Evolutionary conservation across 2,329 filamentous ascomycete genomes (phyloP), one percentile per base, ranked within the genome.

Genomic region (Microdochium bolleyi): DNA sequence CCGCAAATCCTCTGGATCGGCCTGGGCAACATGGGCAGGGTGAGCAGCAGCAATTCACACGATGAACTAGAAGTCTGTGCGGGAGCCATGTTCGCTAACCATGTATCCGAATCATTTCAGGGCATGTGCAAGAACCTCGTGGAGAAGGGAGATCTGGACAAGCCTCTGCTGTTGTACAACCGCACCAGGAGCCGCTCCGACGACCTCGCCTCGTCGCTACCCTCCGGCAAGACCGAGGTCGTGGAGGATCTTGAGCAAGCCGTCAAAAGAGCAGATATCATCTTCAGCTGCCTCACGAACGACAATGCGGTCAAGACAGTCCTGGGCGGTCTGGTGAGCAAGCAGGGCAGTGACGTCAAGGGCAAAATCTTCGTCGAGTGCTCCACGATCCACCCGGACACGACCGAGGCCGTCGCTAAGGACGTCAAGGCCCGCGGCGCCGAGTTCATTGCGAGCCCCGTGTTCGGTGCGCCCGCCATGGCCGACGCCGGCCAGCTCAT

Each of bases 71-170:
- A 3, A 38, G 4, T 3, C 34, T 13, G 16, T 16, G 13, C 3
- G 24, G n/a, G 21, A 10, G 24, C 9, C 48, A 49, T 7, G 37
- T 22, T 16, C 14, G 37, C 48, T 50, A 13, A 46, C 49, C 19
- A 7, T 16, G 19, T 25, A 37, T 11, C 10, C 5, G n/a, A 22
- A 14, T 4, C 49, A 24, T 27, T 16, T 48, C 24, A 90, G 87
- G 89, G 86, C 57, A 95, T 95, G 88, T 82, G 78, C 70, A 87
- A 85, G 69, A 96, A 95, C 66, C 75, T 96, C 37, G 84, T 87
- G 10, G 78, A 86, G 63, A 96, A 95, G 66, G 89, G 83, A 27
- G 74, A 80, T 30, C 80, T 92, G 25, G 76, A 83, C 24, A 78
- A 82, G 25, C 88, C 91, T 1, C 72, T 96, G 14, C 78, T 92